Evolutionary conservation across 2,329 filamentous ascomycete genomes (phyloP).

Genomic region (Epichloe glyceriae): DNA sequence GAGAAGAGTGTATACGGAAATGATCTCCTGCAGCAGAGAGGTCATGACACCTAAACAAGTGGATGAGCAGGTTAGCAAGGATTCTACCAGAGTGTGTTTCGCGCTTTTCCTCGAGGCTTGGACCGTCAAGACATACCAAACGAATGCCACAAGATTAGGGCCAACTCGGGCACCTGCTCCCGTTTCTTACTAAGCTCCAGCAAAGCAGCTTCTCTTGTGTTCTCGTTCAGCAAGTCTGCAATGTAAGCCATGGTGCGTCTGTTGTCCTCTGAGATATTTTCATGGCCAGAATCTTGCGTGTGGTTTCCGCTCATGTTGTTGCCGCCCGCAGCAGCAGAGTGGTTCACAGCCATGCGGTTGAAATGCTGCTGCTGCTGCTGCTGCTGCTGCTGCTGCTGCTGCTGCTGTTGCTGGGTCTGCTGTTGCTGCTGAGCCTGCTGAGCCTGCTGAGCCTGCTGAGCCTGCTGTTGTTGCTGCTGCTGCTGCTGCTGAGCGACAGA

Average conservation of each 20-base stretch:
- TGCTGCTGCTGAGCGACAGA: constrained; percentile 38
- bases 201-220: constrained; percentile 76
- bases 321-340: constrained; percentile 37
- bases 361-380: constrained; percentile 46
- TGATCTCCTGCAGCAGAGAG: constrained; percentile 92
- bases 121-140: constrained; percentile 53
- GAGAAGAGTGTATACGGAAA: constrained; percentile 91
- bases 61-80: neutral
- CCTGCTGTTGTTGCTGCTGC: constrained; percentile 26
- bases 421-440: constrained; percentile 36
- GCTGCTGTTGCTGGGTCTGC: constrained; percentile 27
- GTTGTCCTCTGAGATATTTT: constrained; percentile 77
- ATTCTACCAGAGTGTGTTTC: neutral
- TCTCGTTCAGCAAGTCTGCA: constrained; percentile 77
- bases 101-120: neutral
- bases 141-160: constrained; percentile 94
- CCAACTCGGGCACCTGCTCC: constrained; percentile 92
- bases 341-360: constrained; percentile 57
- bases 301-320: constrained; percentile 32
- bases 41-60: constrained; percentile 76
- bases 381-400: constrained; percentile 25
- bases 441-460: constrained; percentile 32
- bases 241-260: constrained; percentile 86
- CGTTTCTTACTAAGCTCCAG: constrained; percentile 97
- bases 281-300: constrained; percentile 42